These are phyloP conservation scores for Pezicula rhizophila DNA, from an alignment of 2,329 filamentous ascomycete genomes.

Conservation along the genomic window DNA sequence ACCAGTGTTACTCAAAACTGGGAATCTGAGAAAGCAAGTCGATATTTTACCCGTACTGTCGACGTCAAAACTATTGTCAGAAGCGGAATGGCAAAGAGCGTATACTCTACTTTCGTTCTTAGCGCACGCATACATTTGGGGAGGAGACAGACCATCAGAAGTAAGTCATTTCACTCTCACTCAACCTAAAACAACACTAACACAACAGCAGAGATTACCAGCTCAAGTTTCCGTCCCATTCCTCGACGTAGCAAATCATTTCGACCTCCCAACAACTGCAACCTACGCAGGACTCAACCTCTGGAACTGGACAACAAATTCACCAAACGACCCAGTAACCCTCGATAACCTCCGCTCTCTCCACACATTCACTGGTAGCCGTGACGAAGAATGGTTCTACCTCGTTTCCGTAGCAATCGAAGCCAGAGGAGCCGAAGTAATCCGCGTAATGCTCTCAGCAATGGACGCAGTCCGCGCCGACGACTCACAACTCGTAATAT, in stretches of 20 bases:
- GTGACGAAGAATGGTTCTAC: slow-evolving; percentile 94
- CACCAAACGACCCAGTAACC: slow-evolving; percentile 31
- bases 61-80: slow-evolving; percentile 53
- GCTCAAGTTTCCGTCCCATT: slow-evolving; percentile 73
- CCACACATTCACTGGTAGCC: slow-evolving; percentile 80
- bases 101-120: slow-evolving; percentile 76
- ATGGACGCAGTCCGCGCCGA: slow-evolving; percentile 60
- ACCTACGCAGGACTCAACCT: slow-evolving; percentile 82
- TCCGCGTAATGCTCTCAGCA: slow-evolving; percentile 72
- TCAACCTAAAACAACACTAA: slow-evolving; percentile 14
- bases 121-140: slow-evolving; percentile 86
- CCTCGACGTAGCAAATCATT: slow-evolving; percentile 60
- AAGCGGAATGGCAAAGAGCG: slow-evolving; percentile 74
- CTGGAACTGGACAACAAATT: slow-evolving; percentile 79
- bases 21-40: slow-evolving; percentile 57
- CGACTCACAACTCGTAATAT: slow-evolving; percentile 54
- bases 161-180: slow-evolving; percentile 36
- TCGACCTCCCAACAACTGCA: slow-evolving; percentile 82
- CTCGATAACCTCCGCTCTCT: slow-evolving; percentile 65
- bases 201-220: slow-evolving; percentile 51
- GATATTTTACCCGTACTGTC: slow-evolving; percentile 64
- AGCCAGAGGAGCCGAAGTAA: slow-evolving; percentile 66
- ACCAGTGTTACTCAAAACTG: slow-evolving; percentile 58
- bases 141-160: slow-evolving; percentile 67
- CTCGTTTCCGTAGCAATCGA: slow-evolving; percentile 87